Evolutionary conservation across 352 stramenopile species (phyloP), one percentile per base, ranked within the genome.

Genomic region (Phytophthora cryptogea): DNA sequence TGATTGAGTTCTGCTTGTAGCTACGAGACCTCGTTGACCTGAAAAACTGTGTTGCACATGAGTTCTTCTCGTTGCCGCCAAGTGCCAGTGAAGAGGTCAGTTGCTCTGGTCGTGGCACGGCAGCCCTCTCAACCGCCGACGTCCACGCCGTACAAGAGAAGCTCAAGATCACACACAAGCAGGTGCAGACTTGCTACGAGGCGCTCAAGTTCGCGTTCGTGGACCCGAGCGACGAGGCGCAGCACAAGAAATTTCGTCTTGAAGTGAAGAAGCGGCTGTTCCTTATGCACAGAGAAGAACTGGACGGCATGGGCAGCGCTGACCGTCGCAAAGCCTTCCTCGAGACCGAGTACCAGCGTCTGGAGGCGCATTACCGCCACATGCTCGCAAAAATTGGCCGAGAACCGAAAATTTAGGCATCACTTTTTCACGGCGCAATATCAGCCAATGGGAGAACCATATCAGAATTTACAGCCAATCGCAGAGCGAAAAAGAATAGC

Each of bases 201-300:
- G 53, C 81, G 17, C 64, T 89, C 10, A 92, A 94, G 54, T 54
- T 90, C 48, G 46, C 69, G 7, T 82, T 86, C 28, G 53, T 94
- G 11, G 64, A 87, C 56, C 53, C 58, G 6, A 59, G 20, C 14
- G 72, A 95, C 66, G 76, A 85, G 8, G 59, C 60, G 17, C 63
- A 77, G 50, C 68, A 54, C 68, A 93, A 88, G 53, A 79, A 78
- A 33, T 95, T 75, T 63, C 80, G 84, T 0, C 61, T 94, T 4
- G 83, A 95, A 63, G 78, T 95, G 39, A 95, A 95, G 66, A 87
- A 86, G 63, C 84, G 86, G 26, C 77, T 95, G 39, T 84, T 86
- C 53, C 81, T 72, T 48, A 54, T 79, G 30, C 75, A 92, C 45
- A 66, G 59, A 10, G 86, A 92, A 50, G 84, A 94, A 28, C 44